Evolutionary conservation across 2,329 filamentous ascomycete genomes (phyloP), one percentile per base, ranked within the genome.

Genomic region (Colletotrichum sp.): DNA sequence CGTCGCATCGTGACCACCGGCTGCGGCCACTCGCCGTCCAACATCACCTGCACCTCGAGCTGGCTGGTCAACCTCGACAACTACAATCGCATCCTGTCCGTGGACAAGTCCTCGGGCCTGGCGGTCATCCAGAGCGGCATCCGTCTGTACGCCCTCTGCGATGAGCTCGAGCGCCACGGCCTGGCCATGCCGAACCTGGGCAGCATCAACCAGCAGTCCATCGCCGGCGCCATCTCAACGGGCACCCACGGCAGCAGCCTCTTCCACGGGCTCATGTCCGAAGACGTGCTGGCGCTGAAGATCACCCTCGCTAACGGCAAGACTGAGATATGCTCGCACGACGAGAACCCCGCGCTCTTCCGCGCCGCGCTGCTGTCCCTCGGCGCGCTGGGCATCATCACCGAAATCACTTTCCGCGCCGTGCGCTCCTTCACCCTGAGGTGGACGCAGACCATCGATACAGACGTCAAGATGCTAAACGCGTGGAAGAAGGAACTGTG

Each of bases 61-160:
- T 99, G 97, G 97, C 93, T 98, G 82, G 89, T 99, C 79, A 99
- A 98, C 83, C 91, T 99, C 77, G 97, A 99, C 87, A 90, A 94
- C 78, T 95, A 95, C 86, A 92, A 92, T 82, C 88, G 90, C 70
- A 90, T 99, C 34, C 82, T 98, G 66, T 90, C 92, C 9, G 89
- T 98, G 65, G 92, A 98, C 81, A 85, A 84, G 68, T 88, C 91
- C 52, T 93, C 89, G 13, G 91, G 92, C 68, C 85, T 94, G 9
- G 91, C 98, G 69, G 92, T 93, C 4, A 94, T 98, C 80, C 91
- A 99, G 86, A 94, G 94, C n/a, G 97, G 97, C 18, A 98, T 99
- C 78, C 91, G 96, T 24, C 88, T 99, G 76, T 92, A 92, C 80
- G 87, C 93, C 75, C 87, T 99, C 73, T 94, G 95, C 77, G 89